Evolutionary conservation across 768 basidiomycete genomes (phyloP).

Genomic region (Mycena leptocephala): DNA sequence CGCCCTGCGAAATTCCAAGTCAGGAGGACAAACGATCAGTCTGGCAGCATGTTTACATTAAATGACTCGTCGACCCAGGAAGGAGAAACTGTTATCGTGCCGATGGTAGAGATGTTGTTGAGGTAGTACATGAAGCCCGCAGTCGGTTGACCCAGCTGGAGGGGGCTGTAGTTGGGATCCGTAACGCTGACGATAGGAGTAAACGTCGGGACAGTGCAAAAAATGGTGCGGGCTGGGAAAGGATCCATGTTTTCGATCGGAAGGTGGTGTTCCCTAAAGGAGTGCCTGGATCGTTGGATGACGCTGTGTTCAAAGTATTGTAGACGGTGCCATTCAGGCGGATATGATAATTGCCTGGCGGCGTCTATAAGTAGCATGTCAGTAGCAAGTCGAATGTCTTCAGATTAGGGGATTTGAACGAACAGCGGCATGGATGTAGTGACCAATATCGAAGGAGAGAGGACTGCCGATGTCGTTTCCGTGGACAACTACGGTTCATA

Average conservation of each 20-base stretch:
- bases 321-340: slow-evolving; percentile 16
- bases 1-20: background rate
- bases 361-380: background rate
- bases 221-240: background rate
- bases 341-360: slow-evolving; percentile 18
- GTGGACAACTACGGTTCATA: background rate
- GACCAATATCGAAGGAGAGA: background rate
- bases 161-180: background rate
- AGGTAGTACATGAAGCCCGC: background rate
- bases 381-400: too few relatives aligned
- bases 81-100: background rate
- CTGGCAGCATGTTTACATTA: background rate
- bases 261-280: background rate
- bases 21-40: background rate
- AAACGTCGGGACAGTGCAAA: background rate
- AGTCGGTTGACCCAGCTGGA: background rate
- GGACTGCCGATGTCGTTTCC: background rate
- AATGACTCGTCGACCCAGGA: background rate
- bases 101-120: background rate
- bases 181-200: slow-evolving; percentile 1
- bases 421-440: background rate
- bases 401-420: background rate
- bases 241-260: background rate
- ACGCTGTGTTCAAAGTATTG: background rate
- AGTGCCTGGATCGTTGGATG: background rate